Evolutionary conservation across 2,329 filamentous ascomycete species (phyloP).

Genomic region (Pseudocercospora cruenta): DNA sequence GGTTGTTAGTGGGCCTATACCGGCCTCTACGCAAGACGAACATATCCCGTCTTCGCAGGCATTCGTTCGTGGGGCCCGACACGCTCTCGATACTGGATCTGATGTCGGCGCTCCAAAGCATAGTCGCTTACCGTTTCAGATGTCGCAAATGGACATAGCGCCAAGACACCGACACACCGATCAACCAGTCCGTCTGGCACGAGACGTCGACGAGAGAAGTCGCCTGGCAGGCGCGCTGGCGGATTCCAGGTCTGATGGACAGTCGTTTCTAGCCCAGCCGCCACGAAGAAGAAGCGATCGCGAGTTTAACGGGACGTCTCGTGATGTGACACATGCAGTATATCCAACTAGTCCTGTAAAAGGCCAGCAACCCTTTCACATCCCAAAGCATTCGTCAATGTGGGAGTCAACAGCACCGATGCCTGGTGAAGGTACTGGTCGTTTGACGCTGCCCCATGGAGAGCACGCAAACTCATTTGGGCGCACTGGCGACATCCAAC

Average conservation of each 20-base stretch:
- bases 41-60: neutral
- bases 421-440: neutral
- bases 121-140: neutral
- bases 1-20: neutral
- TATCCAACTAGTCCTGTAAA: neutral
- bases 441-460: neutral
- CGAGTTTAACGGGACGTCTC: neutral
- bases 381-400: neutral
- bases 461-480: neutral
- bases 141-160: slow-evolving; percentile 4
- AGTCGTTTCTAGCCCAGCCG: neutral
- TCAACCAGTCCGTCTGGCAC: neutral
- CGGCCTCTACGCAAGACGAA: neutral
- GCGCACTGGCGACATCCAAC: neutral
- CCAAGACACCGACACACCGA: neutral
- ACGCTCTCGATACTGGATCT: neutral
- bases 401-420: neutral
- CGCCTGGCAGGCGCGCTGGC: neutral
- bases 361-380: neutral
- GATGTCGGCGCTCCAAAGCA: neutral
- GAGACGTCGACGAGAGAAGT: neutral
- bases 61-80: neutral
- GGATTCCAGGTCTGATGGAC: neutral
- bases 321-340: neutral
- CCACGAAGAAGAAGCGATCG: neutral